Base-by-base conservation (phyloP, 192 early-diverging fungal genomes). In the Pecoramyces ruminantium region DNA sequence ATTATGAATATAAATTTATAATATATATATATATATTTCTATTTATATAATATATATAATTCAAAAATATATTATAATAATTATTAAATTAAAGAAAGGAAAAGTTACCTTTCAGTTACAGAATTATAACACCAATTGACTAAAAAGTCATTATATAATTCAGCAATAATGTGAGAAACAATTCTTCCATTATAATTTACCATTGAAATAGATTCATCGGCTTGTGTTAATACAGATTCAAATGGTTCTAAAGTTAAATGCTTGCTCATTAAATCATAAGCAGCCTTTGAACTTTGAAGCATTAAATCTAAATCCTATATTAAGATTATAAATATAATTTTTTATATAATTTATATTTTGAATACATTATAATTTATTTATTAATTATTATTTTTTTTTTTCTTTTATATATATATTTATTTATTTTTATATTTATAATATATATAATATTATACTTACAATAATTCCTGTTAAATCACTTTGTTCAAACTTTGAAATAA, bases 221-320 rank as follows among this genome's bases (percentile, higher is more conserved):
- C 82, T 78, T 88, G 86, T 17, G 79, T 79, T 21, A 90, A 84
- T 39, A 90, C 83, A 78, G 84, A 84, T 29, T 87, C 88, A 82
- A 90, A 90, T 13, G 40, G 29, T 25, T 88, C 87, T 25, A 89
- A 80, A 11, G 29, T 82, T 79, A 90, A 30, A 38, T 78, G 34
- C 67, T 85, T 78, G 0, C 82, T 81, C n/a, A 90, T 82, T 6
- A 88, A 80, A 28, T 82, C 21, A 77, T 88, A 86, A 21, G 89
- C 86, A 28, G 79, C 42, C 29, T 81, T 81, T 6, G 81, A 81
- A 78, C 30, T 83, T 29, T 85, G 58, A 28, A 90, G 78, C 38
- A 88, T 83, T 15, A 82, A 78, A 27, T 90, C 86, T 39, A 90
- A 82, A 30, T 89, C 89, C 88, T 29, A 25, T n/a, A n/a, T n/a